Base-by-base conservation (phyloP, 495 filamentous ascomycete species). In the Penicillium diatomitis region DNA sequence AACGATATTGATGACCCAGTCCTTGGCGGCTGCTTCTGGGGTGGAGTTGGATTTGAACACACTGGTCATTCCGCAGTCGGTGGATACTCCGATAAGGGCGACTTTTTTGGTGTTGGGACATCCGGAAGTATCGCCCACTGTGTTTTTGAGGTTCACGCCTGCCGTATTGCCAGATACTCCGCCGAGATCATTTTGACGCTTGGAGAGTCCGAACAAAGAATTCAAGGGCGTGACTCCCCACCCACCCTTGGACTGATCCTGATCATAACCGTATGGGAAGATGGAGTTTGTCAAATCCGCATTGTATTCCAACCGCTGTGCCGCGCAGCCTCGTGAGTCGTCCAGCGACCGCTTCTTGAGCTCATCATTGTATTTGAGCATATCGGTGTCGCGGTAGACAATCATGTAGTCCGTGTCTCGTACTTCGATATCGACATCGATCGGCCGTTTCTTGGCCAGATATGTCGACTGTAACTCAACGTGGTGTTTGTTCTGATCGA, bases 91-190 rank as follows among this genome's bases (percentile, higher is more conserved):
- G 27, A 98, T 82, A 50, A 97, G 68, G 5, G 94, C 92, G 32
- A 98, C 88, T 65, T 86, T 89, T 48, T 88, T 81, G 4, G 88
- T 91, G 5, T 75, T 82, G 38, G 94, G 94, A 60, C 92, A 98
- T 41, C 92, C 92, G 8, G 66, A 62, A 0, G 84, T 86, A 40
- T 78, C 80, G 30, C 91, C 92, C 57, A 98, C 95, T n/a, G 79
- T 88, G 29, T 67, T 76, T 32, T 74, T 76, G 50, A 96, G 68
- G 56, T 96, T 95, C 46, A 94, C 87, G 52, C 87, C 86, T 29
- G 83, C 90, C 41, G 81, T 80, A 59, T 89, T 95, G 37, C 89
- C 89, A 8, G 65, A 60, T 4, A 66, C 57, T 12, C 80, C 79
- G 2, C 77, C 72, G 2, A 79, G 76, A 40, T 74, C 72, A 41